A percentile compares a stretch with the other conserved stretches of the same genome.
phyloP scores from a whole-genome alignment of 331 rosid species.

The Malus hybrid region DNA sequence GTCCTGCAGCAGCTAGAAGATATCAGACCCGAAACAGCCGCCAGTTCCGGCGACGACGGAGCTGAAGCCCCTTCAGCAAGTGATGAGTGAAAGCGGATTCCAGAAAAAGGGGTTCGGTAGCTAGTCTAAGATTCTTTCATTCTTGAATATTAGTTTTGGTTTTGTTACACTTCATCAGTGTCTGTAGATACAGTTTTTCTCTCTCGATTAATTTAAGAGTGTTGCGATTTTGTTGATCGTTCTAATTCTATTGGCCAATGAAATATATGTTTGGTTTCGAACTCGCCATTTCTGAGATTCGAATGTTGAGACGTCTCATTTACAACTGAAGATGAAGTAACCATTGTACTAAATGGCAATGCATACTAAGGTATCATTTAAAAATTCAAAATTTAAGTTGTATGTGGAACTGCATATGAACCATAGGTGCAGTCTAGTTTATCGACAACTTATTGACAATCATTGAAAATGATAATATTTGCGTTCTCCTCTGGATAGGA shows the following conservation, averaged over 20 bases:
- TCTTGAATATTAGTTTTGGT: slow-evolving; percentile 37
- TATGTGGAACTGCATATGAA: neutral
- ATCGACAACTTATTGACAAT: neutral
- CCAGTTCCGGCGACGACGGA: slow-evolving; percentile 56
- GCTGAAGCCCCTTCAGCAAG: slow-evolving; percentile 49
- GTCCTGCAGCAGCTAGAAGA: slow-evolving; percentile 79
- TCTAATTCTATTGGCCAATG: neutral
- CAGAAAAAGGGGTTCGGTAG: neutral
- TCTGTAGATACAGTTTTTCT: slow-evolving; percentile 34
- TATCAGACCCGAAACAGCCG: slow-evolving; percentile 53
- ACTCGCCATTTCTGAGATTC: too few relatives aligned
- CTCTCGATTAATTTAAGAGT: too few relatives aligned
- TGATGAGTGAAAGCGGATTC: slow-evolving; percentile 25
- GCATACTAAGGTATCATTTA: too few relatives aligned
- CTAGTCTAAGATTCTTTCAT: slow-evolving; percentile 52
- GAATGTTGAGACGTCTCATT: too few relatives aligned
- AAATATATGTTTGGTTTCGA: too few relatives aligned
- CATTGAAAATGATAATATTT: too few relatives aligned
- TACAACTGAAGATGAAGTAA: too few relatives aligned
- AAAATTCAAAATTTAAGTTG: neutral
- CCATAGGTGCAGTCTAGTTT: neutral
- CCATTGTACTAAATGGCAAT: too few relatives aligned
- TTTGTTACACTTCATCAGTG: slow-evolving; percentile 10
- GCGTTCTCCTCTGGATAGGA: too few relatives aligned
- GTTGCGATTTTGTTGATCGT: neutral